Evolutionary conservation across 2,329 filamentous ascomycete species (phyloP).

Genomic region (Beauveria sp.): DNA sequence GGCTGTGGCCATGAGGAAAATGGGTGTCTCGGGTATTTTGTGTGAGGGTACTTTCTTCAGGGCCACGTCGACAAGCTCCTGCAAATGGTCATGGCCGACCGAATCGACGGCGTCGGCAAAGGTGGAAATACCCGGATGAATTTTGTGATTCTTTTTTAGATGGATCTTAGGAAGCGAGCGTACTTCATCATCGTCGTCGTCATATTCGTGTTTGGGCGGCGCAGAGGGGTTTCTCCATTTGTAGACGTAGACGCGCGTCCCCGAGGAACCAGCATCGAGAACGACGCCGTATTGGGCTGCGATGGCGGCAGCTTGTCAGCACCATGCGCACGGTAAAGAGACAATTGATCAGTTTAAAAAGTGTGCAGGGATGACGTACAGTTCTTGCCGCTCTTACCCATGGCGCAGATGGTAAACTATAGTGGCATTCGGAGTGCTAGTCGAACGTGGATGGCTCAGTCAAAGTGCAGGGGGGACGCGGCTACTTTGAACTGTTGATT

Average conservation of each 20-base stretch:
- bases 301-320: not conserved
- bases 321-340: not conserved
- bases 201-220: slow-evolving; percentile 42
- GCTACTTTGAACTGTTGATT: not conserved
- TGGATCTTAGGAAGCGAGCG: slow-evolving; percentile 69
- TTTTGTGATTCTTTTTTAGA: slow-evolving; percentile 88
- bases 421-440: not conserved
- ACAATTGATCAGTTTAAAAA: not conserved
- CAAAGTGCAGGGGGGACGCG: too few species aligned
- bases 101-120: slow-evolving; percentile 71
- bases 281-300: slow-evolving; percentile 79
- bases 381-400: slow-evolving; percentile 21
- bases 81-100: slow-evolving; percentile 76
- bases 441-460: not conserved
- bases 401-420: not conserved
- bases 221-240: slow-evolving; percentile 73
- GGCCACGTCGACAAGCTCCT: slow-evolving; percentile 74
- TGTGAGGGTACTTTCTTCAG: slow-evolving; percentile 67
- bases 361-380: slow-evolving; percentile 19
- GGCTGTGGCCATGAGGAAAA: slow-evolving; percentile 92
- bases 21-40: slow-evolving; percentile 74
- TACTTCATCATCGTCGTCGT: slow-evolving; percentile 34
- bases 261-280: slow-evolving; percentile 94
- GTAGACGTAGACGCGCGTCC: slow-evolving; percentile 91
- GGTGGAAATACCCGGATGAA: slow-evolving; percentile 83